Base-by-base conservation (phyloP, 306 rosid species). In the Cucurbita pepo region DNA sequence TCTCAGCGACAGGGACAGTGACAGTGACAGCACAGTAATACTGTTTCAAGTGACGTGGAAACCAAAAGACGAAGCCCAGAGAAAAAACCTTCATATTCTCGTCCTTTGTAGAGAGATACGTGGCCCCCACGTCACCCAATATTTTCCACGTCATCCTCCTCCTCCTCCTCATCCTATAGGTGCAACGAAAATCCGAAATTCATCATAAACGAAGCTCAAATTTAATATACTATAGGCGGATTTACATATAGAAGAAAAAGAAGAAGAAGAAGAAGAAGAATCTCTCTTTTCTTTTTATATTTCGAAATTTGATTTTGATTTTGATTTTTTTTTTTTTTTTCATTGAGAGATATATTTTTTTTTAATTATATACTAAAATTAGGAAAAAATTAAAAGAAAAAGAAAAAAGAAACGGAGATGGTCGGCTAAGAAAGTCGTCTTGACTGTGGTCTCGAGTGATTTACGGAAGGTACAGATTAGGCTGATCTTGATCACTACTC, bases 381-480 rank as follows among this genome's bases (percentile, higher is more conserved):
- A 61, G 71, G 54, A 4, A 41, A 72, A 60, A 60, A 6, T 34
- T 59, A 6, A 21, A 2, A 10, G 3, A 22, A 45, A 25, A 47
- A 22, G 5, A 36, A 18, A 62, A 11, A 13, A 3, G 5, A 50
- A 50, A 50, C 18, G 54, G 21, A 21, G 56, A 41, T 3, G 55
- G 18, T 19, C 2, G 67, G 41, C 41, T 41, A 48, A 30, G 60
- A 72, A 14, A 62, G 50, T 40, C 70, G 50, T 40, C 70, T 11
- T n/a, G 70, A 45, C 41, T 41, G 70, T 43, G 12, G 36, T 41
- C 71, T n/a, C 72, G 71, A 82, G 80, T 57, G 59, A 80, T 67
- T 90, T 85, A 94, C 69, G 98, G 98, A n/a, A 87, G 89, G 80
- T 87, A 94, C 77, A 89, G 95, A 73, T 72, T 65, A 18, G 88